Base-by-base conservation (phyloP, 345 rosid species). In the Moricandia arvensis region DNA sequence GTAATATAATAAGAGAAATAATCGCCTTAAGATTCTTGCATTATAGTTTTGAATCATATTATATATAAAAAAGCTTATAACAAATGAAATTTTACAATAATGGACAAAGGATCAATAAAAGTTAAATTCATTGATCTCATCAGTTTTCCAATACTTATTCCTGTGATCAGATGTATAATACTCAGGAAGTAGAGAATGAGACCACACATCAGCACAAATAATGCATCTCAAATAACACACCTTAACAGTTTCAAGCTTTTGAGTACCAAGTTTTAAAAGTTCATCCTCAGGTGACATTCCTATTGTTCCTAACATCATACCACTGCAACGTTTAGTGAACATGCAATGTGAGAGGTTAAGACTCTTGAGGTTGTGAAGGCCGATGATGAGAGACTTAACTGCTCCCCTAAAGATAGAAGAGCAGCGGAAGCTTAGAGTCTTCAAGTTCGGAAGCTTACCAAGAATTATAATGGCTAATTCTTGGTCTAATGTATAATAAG, bases 1-100 rank as follows among this genome's bases (percentile, higher is more conserved):
- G 37, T 61, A 76, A 76, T 69, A 45, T 1, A 45, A 12, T 69
- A 69, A 68, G 63, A 27, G 74, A 60, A 54, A 37, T 45, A 13
- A 13, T 66, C 6, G 47, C 11, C 7, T 43, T 29, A 3, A 21
- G 69, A n/a, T 51, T 72, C 51, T 15, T 63, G 69, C 53, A 62
- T n/a, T 62, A 26, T 26, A 72, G 1, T 47, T 7, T 26, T 38
- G 45, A 38, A 47, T 29, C 11, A 13, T 43, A 43, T 13, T 43
- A 43, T 13, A 43, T 21, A 21, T 21, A 21, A 0, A 21, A 21
- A 21, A 2, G 24, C 2, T 2, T 21, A 21, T 21, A 21, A 21
- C n/a, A 2, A 21, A 21, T 21, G 24, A 21, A 21, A 21, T 21
- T 21, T 21, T 21, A 21, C 24, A 21, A 21, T 21, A 21, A 21